phyloP scores from a whole-genome alignment of 805 yeast species.

The Yarrowia sp. region DNA sequence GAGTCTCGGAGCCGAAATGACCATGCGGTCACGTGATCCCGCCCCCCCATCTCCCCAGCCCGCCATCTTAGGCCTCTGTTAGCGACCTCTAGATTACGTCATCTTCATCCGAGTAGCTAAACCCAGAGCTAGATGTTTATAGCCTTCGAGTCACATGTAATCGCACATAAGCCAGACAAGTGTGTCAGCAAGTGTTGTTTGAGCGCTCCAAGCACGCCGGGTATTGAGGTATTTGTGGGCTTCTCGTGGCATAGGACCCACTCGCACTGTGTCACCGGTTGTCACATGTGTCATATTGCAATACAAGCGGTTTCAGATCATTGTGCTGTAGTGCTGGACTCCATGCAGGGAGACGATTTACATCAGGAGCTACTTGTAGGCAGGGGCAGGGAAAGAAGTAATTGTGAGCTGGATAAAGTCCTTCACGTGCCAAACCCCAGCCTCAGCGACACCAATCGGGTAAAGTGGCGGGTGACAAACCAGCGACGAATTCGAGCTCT shows the following conservation, averaged over 20 bases:
- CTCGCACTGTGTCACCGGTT: too few relatives aligned
- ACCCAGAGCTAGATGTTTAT: constrained; percentile 14
- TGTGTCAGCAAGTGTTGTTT: too few relatives aligned
- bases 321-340: too few relatives aligned
- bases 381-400: constrained; percentile 21
- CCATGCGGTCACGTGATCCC: not conserved
- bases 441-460: not conserved
- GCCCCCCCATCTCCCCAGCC: too few relatives aligned
- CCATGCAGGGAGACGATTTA: constrained; percentile 29
- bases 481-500: too few relatives aligned
- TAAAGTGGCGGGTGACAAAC: not conserved
- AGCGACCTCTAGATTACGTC: constrained; percentile 10
- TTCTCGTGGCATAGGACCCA: not conserved
- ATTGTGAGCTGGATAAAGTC: not conserved
- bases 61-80: too few relatives aligned
- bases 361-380: constrained; percentile 14
- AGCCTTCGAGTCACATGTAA: constrained; percentile 19
- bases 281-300: too few relatives aligned
- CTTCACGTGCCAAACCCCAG: constrained; percentile 10
- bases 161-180: too few relatives aligned
- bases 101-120: constrained; percentile 7
- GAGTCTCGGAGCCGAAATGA: not conserved
- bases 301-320: too few relatives aligned
- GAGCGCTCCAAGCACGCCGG: too few relatives aligned
- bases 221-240: not conserved